Evolutionary conservation across 371 early-diverging fungal species (phyloP).

Genomic region (Syncephalastrum sp.): DNA sequence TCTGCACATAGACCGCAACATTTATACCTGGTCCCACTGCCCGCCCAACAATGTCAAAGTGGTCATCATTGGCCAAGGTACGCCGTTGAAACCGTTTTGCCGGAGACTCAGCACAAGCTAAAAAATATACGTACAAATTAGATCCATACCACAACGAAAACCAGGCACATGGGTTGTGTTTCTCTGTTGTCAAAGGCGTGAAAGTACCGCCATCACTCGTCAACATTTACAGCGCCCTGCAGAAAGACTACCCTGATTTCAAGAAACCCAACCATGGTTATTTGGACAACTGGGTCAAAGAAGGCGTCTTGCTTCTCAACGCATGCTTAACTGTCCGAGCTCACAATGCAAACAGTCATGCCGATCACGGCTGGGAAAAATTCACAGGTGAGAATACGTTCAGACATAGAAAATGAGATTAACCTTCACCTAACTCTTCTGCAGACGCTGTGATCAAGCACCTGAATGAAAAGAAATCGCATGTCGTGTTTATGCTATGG

Average conservation of each 20-base stretch:
- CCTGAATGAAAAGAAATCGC: conserved; percentile 59
- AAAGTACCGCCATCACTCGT: conserved; percentile 84
- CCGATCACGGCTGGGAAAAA: conserved; percentile 86
- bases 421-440: neutral
- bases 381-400: conserved; percentile 67
- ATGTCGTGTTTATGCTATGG: conserved; percentile 98
- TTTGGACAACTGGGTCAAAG: conserved; percentile 81
- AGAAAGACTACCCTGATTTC: conserved; percentile 68
- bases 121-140: conserved; percentile 16
- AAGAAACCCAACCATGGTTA: conserved; percentile 63
- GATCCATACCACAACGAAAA: conserved; percentile 96
- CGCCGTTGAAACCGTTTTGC: neutral
- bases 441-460: conserved; percentile 76
- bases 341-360: conserved; percentile 85
- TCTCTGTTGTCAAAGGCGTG: conserved; percentile 82
- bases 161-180: conserved; percentile 95
- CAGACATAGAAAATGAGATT: neutral
- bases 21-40: conserved; percentile 81
- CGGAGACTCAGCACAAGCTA: too few species aligned
- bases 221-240: conserved; percentile 92
- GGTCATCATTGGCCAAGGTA: conserved; percentile 91
- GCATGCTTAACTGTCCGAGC: conserved; percentile 90
- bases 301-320: conserved; percentile 96
- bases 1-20: conserved; percentile 35
- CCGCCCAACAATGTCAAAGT: conserved; percentile 69